phyloP scores from a whole-genome alignment of 2,329 filamentous ascomycete genomes.

The Botrytis byssoidea region DNA sequence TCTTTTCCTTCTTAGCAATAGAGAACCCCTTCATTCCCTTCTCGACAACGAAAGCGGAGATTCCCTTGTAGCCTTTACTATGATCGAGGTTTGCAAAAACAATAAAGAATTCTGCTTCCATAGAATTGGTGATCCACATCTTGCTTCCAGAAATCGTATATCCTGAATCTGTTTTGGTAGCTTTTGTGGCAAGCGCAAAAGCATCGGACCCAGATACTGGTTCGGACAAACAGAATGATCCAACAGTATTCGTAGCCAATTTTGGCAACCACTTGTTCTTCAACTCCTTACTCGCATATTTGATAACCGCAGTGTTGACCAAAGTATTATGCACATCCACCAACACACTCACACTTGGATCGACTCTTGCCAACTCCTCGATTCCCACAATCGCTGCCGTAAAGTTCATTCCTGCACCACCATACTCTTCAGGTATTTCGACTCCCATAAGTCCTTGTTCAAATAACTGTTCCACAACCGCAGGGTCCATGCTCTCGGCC shows the following conservation, averaged over 20 bases:
- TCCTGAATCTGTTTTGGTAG: conserved; percentile 75
- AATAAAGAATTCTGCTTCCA: conserved; percentile 93
- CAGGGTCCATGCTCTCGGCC: conserved; percentile 86
- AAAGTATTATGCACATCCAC: conserved; percentile 98
- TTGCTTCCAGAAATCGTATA: conserved; percentile 89
- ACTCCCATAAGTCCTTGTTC: conserved; percentile 97
- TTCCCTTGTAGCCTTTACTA: conserved; percentile 91
- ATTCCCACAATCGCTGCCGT: conserved; percentile 94
- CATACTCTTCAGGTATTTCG: conserved; percentile 96
- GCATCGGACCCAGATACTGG: conserved; percentile 92
- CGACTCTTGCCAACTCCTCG: conserved; percentile 90
- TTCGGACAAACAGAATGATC: conserved; percentile 90
- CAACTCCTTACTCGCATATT: conserved; percentile 72
- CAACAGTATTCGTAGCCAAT: conserved; percentile 85
- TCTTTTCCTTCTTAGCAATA: conserved; percentile 99
- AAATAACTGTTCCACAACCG: conserved; percentile 87
- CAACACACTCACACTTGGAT: conserved; percentile 92
- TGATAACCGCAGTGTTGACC: conserved; percentile 89
- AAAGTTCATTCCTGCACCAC: conserved; percentile 98
- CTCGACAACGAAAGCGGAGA: conserved; percentile 93
- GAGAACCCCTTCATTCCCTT: conserved; percentile 86
- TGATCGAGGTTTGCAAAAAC: conserved; percentile 96
- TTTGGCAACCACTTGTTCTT: conserved; percentile 88
- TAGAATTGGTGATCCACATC: conserved; percentile 99
- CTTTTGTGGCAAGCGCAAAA: conserved; percentile 90